Evolutionary conservation across 805 yeast species (phyloP).

Genomic region (Candida fluviatilis): DNA sequence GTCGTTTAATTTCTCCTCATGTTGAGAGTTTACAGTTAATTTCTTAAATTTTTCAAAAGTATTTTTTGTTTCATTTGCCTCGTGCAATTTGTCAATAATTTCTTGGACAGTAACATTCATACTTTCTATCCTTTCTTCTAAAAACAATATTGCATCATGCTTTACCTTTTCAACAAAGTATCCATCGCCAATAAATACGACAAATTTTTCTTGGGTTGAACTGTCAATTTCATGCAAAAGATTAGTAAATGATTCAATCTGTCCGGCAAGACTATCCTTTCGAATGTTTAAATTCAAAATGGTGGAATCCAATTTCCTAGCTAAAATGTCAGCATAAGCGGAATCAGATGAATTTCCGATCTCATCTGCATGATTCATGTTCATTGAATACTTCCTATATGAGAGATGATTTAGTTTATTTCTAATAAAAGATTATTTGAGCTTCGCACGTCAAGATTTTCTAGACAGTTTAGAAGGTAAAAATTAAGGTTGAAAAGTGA

Average conservation of each 20-base stretch:
- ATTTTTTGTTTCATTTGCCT: slow-evolving; percentile 29
- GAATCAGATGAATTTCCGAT: background rate
- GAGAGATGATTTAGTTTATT: slow-evolving; percentile 2
- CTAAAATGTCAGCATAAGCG: background rate
- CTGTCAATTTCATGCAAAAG: slow-evolving; percentile 1
- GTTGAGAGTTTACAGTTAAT: slow-evolving; percentile 3
- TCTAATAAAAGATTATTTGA: too few species aligned
- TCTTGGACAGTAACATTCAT: slow-evolving; percentile 37
- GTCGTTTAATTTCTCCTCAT: slow-evolving; percentile 22
- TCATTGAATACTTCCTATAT: background rate
- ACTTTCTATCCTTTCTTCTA: slow-evolving; percentile 21
- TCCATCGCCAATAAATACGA: slow-evolving; percentile 37
- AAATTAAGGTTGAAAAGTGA: too few species aligned
- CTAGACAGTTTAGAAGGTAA: too few species aligned
- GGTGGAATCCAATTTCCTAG: slow-evolving; percentile 3
- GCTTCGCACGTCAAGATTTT: too few species aligned
- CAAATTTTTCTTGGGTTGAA: slow-evolving; percentile 8
- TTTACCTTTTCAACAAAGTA: slow-evolving; percentile 33
- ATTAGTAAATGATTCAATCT: slow-evolving; percentile 3
- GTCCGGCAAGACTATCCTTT: slow-evolving; percentile 6
- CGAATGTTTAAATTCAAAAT: slow-evolving; percentile 4
- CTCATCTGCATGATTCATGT: too few species aligned
- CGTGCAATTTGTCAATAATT: slow-evolving; percentile 34
- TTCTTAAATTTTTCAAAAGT: slow-evolving; percentile 19
- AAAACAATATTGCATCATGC: slow-evolving; percentile 23